Conservation (phyloP, 441 rosid genomes). For the Breynia disticha region DNA sequence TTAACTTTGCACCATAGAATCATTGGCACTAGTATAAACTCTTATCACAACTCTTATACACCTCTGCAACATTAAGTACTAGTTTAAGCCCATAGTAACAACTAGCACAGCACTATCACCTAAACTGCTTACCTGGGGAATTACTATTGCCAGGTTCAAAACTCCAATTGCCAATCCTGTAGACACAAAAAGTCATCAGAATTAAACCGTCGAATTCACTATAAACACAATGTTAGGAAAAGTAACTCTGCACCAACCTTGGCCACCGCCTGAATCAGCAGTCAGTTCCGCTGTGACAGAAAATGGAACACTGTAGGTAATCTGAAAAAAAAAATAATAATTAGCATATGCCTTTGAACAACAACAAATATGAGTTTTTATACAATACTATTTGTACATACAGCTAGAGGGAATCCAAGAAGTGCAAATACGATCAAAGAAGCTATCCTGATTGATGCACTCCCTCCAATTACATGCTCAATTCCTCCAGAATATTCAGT, state of each 20-base stretch:
- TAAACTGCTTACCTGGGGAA: constrained; percentile 52
- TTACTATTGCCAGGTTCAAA: constrained; percentile 80
- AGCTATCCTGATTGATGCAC: constrained; percentile 50
- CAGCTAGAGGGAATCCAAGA: constrained; percentile 95
- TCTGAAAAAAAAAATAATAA: constrained; percentile 34
- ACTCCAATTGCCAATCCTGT: constrained; percentile 96
- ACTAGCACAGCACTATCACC: too few relatives aligned
- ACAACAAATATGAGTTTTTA: constrained; percentile 1
- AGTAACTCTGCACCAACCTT: constrained; percentile 41
- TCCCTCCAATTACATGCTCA: constrained; percentile 51
- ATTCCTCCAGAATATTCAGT: constrained; percentile 42
- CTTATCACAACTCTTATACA: too few relatives aligned
- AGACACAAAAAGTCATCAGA: constrained; percentile 7
- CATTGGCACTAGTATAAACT: too few relatives aligned
- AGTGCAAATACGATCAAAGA: constrained; percentile 72
- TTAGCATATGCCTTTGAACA: constrained; percentile 6
- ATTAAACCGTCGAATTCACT: not conserved
- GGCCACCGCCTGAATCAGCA: constrained; percentile 94
- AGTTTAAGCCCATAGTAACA: too few relatives aligned
- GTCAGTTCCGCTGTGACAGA: constrained; percentile 90
- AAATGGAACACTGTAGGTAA: constrained; percentile 88
- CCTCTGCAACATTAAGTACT: too few relatives aligned
- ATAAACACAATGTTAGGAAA: not conserved
- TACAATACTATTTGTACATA: constrained; percentile 28
- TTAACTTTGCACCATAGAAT: too few relatives aligned